Evolutionary conservation across 2,329 filamentous ascomycete genomes (phyloP).

Genomic region (Colletotrichum spinosum): DNA sequence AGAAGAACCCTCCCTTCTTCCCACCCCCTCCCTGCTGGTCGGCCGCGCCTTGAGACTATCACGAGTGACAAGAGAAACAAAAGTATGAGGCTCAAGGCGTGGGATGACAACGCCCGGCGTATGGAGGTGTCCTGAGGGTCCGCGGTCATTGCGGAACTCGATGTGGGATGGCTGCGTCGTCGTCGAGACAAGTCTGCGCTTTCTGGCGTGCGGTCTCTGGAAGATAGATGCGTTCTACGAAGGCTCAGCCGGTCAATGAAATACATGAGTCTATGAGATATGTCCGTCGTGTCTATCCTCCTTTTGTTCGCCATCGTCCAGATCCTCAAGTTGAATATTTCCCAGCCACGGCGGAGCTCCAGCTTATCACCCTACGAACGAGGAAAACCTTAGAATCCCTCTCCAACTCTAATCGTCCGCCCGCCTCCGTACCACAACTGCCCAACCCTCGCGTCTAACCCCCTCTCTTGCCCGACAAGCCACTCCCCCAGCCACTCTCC

Average conservation of each 20-base stretch:
- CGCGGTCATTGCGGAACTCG: background rate
- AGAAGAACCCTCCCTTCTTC: constrained; percentile 32
- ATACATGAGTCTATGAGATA: constrained; percentile 33
- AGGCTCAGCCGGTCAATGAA: constrained; percentile 37
- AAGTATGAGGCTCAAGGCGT: background rate
- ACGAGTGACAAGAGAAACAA: background rate
- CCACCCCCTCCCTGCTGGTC: constrained; percentile 4
- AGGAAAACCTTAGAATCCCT: constrained; percentile 63
- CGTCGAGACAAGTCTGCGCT: constrained; percentile 8
- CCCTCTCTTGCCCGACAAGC: constrained; percentile 87
- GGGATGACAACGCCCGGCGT: constrained; percentile 1
- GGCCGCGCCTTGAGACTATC: constrained; percentile 21
- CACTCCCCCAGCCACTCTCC: constrained; percentile 74
- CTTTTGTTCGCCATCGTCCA: background rate
- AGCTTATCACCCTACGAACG: background rate
- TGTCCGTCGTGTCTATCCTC: background rate
- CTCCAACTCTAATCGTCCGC: constrained; percentile 72
- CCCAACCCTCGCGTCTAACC: constrained; percentile 80
- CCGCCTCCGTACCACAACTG: constrained; percentile 90
- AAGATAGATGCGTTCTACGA: constrained; percentile 29
- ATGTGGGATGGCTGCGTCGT: constrained; percentile 31
- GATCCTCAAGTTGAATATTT: background rate
- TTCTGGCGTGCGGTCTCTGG: constrained; percentile 12
- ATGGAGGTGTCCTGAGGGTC: constrained; percentile 33
- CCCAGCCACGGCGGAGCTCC: background rate